These are phyloP conservation scores for Ilyonectria mors-panacis DNA, from an alignment of 2,329 filamentous ascomycete species.

Conservation along the genomic window DNA sequence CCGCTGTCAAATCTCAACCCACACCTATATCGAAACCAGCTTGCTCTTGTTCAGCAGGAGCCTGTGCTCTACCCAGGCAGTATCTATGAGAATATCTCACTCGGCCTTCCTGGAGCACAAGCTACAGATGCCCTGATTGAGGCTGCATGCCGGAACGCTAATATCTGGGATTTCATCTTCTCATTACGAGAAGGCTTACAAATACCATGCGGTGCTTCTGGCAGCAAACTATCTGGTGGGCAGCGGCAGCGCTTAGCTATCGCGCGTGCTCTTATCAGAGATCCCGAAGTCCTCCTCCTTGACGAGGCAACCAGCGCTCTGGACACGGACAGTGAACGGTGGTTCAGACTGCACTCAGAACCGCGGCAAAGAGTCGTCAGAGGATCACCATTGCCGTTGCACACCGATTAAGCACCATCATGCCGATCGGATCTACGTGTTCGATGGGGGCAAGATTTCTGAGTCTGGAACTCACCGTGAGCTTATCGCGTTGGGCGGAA, in stretches of 20 bases:
- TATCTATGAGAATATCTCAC: slow-evolving; percentile 68
- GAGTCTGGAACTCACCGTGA: background rate
- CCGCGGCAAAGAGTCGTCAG: background rate
- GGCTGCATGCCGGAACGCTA: slow-evolving; percentile 62
- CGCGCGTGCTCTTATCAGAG: slow-evolving; percentile 4
- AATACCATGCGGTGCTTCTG: background rate
- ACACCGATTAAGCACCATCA: slow-evolving; percentile 4
- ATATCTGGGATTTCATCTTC: slow-evolving; percentile 61
- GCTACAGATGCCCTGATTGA: slow-evolving; percentile 50
- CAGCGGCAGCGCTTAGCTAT: slow-evolving; percentile 10
- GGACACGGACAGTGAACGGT: slow-evolving; percentile 2
- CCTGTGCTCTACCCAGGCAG: slow-evolving; percentile 62
- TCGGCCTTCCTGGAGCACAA: slow-evolving; percentile 53
- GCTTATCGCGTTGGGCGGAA: background rate
- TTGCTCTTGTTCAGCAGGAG: slow-evolving; percentile 57
- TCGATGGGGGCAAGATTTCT: background rate
- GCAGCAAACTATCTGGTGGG: slow-evolving; percentile 7
- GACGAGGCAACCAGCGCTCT: slow-evolving; percentile 15
- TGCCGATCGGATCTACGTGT: slow-evolving; percentile 3
- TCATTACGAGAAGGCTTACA: slow-evolving; percentile 37
- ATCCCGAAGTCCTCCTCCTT: slow-evolving; percentile 1
- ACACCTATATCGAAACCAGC: slow-evolving; percentile 41
- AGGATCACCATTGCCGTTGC: slow-evolving; percentile 8
- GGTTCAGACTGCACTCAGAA: background rate
- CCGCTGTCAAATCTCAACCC: background rate